Evolutionary conservation across 2,329 filamentous ascomycete species (phyloP).

Genomic region (Chaetomiaceae sp.): DNA sequence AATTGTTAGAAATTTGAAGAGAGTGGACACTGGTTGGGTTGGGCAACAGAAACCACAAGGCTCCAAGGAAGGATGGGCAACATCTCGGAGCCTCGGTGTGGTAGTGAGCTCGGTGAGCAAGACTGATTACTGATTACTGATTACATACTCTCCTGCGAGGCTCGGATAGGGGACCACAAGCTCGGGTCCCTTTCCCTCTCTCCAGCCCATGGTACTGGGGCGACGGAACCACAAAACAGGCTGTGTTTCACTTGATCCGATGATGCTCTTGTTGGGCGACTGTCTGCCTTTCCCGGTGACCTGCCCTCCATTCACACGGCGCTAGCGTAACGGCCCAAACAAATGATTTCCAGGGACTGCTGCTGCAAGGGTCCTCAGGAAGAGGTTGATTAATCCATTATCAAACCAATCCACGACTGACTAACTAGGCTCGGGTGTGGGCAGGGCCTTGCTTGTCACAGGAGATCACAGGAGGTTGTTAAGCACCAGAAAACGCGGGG

Average conservation of each 20-base stretch:
- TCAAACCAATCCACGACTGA: not conserved
- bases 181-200: too few relatives aligned
- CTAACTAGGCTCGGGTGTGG: not conserved
- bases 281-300: not conserved
- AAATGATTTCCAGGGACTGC: not conserved
- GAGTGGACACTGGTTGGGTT: not conserved
- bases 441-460: not conserved
- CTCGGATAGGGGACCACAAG: too few relatives aligned
- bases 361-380: too few relatives aligned
- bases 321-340: not conserved
- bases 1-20: not conserved
- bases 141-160: too few relatives aligned
- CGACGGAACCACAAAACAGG: not conserved
- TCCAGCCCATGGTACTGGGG: too few relatives aligned
- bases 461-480: not conserved
- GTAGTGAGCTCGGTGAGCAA: too few relatives aligned
- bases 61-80: too few relatives aligned
- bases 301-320: not conserved
- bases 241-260: not conserved
- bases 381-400: too few relatives aligned
- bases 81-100: conserved; percentile 2
- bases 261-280: not conserved
- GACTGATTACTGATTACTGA: too few relatives aligned
- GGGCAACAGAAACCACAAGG: not conserved
- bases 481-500: conserved; percentile 7